Evolutionary conservation across 164 flowering plant species (phyloP).

Genomic region (Euptelea pleiosperma): DNA sequence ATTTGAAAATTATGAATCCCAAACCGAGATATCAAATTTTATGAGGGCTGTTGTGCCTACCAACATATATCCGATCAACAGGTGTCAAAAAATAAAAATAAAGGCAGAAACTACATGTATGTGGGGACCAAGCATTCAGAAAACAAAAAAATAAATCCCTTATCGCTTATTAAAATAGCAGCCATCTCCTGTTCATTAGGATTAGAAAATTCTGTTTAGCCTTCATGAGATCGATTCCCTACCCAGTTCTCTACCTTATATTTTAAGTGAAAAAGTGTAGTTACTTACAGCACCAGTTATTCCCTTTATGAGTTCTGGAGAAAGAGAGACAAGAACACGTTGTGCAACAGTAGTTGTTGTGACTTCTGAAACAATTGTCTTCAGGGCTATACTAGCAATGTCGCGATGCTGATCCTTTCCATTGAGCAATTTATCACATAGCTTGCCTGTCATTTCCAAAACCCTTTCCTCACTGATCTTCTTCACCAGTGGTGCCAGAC

Average conservation of each 20-base stretch:
- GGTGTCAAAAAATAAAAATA: too few relatives aligned
- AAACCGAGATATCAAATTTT: too few relatives aligned
- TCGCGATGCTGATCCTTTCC: slow-evolving; percentile 95
- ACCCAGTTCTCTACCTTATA: background rate
- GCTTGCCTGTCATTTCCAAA: slow-evolving; percentile 76
- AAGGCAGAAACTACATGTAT: too few relatives aligned
- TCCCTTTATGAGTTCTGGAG: slow-evolving; percentile 69
- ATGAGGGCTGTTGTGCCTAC: too few relatives aligned
- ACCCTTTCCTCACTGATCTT: slow-evolving; percentile 73
- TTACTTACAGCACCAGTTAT: slow-evolving; percentile 68
- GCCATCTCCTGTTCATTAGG: too few relatives aligned
- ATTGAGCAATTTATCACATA: slow-evolving; percentile 70
- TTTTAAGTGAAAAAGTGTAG: background rate
- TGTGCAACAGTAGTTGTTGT: slow-evolving; percentile 55
- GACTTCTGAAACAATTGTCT: slow-evolving; percentile 84
- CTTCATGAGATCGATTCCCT: too few relatives aligned
- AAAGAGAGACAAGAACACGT: slow-evolving; percentile 56
- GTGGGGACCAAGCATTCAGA: too few relatives aligned
- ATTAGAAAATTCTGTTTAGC: too few relatives aligned
- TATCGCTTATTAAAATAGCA: too few relatives aligned
- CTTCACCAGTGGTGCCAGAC: slow-evolving; percentile 95
- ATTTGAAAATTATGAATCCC: too few relatives aligned
- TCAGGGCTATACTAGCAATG: slow-evolving; percentile 89
- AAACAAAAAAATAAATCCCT: too few relatives aligned
- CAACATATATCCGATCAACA: too few relatives aligned